Conservation (phyloP, 2,329 filamentous ascomycete genomes). For the Nemania abortiva region DNA sequence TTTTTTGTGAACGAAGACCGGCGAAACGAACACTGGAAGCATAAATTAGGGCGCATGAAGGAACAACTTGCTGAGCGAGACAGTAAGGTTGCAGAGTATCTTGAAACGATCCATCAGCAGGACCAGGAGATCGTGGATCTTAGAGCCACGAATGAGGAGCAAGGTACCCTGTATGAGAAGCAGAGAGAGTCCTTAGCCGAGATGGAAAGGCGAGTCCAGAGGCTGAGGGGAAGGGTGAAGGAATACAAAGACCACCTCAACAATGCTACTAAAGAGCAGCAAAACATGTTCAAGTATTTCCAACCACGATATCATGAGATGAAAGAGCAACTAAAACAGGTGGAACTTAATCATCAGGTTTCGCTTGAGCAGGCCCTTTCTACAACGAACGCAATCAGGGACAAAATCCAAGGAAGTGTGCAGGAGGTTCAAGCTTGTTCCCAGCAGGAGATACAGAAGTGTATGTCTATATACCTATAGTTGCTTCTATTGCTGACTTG, state of each 20-base stretch:
- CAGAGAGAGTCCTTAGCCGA: constrained; percentile 45
- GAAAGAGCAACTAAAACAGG: constrained; percentile 52
- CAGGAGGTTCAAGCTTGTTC: constrained; percentile 34
- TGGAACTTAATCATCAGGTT: constrained; percentile 52
- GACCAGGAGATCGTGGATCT: constrained; percentile 45
- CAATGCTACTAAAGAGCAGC: constrained; percentile 60
- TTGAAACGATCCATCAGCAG: constrained; percentile 26
- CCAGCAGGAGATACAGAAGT: constrained; percentile 35
- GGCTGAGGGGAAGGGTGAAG: constrained; percentile 53
- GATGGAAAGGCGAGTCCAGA: constrained; percentile 39
- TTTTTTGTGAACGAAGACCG: constrained; percentile 39
- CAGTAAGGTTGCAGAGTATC: constrained; percentile 30
- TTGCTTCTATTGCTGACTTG: constrained; percentile 29
- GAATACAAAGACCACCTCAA: constrained; percentile 58
- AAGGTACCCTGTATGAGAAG: constrained; percentile 46
- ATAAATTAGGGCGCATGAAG: constrained; percentile 37
- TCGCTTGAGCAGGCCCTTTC: constrained; percentile 46
- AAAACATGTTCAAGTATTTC: constrained; percentile 55
- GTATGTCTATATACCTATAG: constrained; percentile 32
- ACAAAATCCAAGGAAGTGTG: constrained; percentile 40
- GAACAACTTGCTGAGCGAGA: constrained; percentile 39
- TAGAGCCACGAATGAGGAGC: constrained; percentile 44
- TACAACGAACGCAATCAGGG: constrained; percentile 30
- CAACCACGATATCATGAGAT: constrained; percentile 52
- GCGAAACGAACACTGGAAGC: constrained; percentile 39